Evolutionary conservation across 345 rosid genomes (phyloP).

Genomic region (Bruguiera gymnorhiza): DNA sequence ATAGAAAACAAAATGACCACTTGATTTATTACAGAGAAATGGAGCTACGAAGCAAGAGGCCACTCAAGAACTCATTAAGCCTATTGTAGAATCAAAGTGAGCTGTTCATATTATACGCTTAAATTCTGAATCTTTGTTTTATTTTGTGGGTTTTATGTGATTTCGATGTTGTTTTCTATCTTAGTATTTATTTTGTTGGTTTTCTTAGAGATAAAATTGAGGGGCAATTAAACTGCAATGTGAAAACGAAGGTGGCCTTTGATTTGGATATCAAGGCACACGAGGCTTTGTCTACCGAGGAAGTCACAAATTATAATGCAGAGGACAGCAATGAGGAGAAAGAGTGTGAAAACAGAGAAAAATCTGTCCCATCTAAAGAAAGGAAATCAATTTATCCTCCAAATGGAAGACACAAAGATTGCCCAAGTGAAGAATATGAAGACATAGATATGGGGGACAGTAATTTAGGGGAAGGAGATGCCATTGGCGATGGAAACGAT

Average conservation of each 20-base stretch:
- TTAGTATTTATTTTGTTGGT: neutral
- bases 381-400: constrained; percentile 7
- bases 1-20: too few species aligned
- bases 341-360: constrained; percentile 3
- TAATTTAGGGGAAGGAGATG: constrained; percentile 8
- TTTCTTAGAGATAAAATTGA: constrained; percentile 12
- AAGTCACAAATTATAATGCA: neutral
- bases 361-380: neutral
- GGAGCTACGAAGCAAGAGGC: constrained; percentile 4
- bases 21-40: neutral
- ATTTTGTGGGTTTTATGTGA: neutral
- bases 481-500: neutral
- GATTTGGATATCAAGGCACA: neutral
- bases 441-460: neutral
- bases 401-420: constrained; percentile 4
- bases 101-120: constrained; percentile 1
- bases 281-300: constrained; percentile 1
- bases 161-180: neutral
- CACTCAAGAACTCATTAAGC: constrained; percentile 14
- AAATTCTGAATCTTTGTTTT: neutral
- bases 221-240: constrained; percentile 12
- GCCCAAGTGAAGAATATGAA: constrained; percentile 8
- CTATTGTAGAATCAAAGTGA: constrained; percentile 7
- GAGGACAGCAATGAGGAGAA: neutral
- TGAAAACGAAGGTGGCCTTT: constrained; percentile 15